phyloP scores from a whole-genome alignment of 2,329 filamentous ascomycete species.

The Botrytis medusae region DNA sequence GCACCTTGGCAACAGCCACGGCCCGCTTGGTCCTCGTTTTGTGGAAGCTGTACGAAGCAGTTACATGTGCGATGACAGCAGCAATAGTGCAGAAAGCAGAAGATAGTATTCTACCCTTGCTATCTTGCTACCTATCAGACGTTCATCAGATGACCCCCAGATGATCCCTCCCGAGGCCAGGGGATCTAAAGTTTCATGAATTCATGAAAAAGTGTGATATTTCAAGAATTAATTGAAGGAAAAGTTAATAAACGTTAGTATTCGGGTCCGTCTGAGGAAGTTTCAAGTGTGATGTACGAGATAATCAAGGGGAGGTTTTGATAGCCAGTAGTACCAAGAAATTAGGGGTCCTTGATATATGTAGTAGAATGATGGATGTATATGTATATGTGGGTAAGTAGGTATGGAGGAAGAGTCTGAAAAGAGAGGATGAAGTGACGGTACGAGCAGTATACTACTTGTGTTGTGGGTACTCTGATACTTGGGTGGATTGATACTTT shows the following conservation, averaged over 20 bases:
- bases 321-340: neutral
- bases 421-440: neutral
- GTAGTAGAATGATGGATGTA: neutral
- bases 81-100: conserved; percentile 12
- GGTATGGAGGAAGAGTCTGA: neutral
- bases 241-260: neutral
- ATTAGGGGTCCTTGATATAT: neutral
- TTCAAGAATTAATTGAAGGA: neutral
- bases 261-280: conserved; percentile 8
- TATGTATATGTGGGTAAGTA: neutral
- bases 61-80: conserved; percentile 20
- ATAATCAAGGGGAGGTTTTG: neutral
- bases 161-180: conserved; percentile 13
- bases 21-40: conserved; percentile 22
- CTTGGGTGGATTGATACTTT: neutral
- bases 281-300: conserved; percentile 3
- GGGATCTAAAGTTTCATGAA: neutral
- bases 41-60: conserved; percentile 18
- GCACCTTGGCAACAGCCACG: conserved; percentile 21
- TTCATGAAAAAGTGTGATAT: neutral
- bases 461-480: neutral
- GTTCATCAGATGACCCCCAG: conserved; percentile 18
- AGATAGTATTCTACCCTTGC: conserved; percentile 7
- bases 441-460: neutral
- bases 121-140: conserved; percentile 18